phyloP scores from a whole-genome alignment of 257 asterid species.

The Anisodus acutangulus region DNA sequence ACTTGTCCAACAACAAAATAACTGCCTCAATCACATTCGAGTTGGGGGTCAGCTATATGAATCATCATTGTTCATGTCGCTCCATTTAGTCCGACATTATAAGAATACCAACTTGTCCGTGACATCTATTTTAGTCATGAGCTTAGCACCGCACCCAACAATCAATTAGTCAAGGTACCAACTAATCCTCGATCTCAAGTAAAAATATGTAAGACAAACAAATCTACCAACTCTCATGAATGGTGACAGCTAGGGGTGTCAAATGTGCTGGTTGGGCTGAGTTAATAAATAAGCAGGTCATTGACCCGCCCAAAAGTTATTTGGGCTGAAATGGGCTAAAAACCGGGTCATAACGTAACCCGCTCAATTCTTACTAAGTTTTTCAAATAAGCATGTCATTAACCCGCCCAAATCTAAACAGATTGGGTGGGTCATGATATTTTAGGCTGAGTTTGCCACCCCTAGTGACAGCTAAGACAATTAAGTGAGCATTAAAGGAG shows the following conservation, averaged over 20 bases:
- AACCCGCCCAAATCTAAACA: no score
- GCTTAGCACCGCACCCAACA: not conserved
- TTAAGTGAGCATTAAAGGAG: not conserved
- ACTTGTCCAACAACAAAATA: not conserved
- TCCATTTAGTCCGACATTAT: not conserved
- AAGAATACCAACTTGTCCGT: not conserved
- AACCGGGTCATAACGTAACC: no score
- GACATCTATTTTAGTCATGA: not conserved
- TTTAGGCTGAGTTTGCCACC: no score
- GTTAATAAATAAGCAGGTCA: no score
- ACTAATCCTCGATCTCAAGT: not conserved
- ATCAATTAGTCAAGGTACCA: not conserved
- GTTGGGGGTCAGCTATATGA: not conserved
- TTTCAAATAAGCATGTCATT: no score
- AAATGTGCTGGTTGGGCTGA: no score
- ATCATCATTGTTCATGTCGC: not conserved
- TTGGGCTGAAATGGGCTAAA: no score
- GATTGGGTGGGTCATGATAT: no score
- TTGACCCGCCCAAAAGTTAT: no score
- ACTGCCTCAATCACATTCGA: not conserved
- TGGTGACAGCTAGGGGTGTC: no score
- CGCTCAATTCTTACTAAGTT: no score
- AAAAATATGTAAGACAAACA: not conserved
- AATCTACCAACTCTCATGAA: constrained; percentile 10
- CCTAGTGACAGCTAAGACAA: constrained; percentile 14